Evolutionary conservation across 2,329 filamentous ascomycete genomes (phyloP), one percentile per base, ranked within the genome.

Genomic region (Colletotrichum abscissum): DNA sequence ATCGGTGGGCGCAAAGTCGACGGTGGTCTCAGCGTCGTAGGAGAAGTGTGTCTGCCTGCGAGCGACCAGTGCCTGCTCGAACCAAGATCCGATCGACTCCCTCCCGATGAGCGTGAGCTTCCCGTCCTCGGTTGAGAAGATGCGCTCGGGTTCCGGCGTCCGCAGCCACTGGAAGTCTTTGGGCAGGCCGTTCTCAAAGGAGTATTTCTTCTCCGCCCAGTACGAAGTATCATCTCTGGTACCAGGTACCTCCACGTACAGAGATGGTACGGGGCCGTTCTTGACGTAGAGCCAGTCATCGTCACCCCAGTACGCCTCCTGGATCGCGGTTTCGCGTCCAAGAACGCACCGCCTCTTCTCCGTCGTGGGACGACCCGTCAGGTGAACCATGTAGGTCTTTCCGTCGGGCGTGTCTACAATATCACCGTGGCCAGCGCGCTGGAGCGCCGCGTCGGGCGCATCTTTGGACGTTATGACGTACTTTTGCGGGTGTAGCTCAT

Each of bases 281-380:
- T 91, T 91, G 57, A 92, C 83, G 73, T 91, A 91, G 4, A 91
- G 83, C 90, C 90, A 92, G 77, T 89, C 90, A 76, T 89, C 90
- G 58, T 92, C 88, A 0, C 76, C 81, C 90, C 90, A 92, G 78
- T 85, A 87, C 0, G 86, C 89, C 75, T 91, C 88, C 76, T 92
- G 90, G 24, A 92, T 89, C 0, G 83, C 83, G 0, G 88, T 90
- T 79, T 90, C 88, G 59, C 88, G 83, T 7, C 88, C 88, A 2
- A 90, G 80, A 0, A 90, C 86, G 67, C 87, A 90, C 6, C 88
- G 84, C 1, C 88, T 84, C 38, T 84, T 78, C 77, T 90, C 87
- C 0, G 86, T 87, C 0, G 82, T 87, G 0, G 88, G 88, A 1
- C 88, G 85, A 2, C 88, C 86, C 0, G 83, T 81, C 1, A 90